Conservation (phyloP, 768 basidiomycete genomes). For the Xerocomellus amylosporus region DNA sequence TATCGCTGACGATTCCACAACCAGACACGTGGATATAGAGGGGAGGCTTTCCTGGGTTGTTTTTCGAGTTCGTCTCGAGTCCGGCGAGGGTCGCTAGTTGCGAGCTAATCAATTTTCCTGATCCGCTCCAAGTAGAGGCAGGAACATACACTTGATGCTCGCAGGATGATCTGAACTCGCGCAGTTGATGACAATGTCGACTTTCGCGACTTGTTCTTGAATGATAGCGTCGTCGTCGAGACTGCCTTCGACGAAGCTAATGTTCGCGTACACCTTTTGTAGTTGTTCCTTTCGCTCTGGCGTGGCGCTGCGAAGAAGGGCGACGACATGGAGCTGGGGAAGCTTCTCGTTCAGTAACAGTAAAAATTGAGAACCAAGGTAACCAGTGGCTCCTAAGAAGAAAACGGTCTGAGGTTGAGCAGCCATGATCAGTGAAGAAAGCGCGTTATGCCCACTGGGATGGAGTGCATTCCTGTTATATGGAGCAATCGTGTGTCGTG, state of each 20-base stretch:
- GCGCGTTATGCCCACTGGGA: neutral
- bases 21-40: slow-evolving; percentile 46
- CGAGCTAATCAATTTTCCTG: neutral
- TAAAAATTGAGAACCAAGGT: slow-evolving; percentile 42
- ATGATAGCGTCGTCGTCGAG: slow-evolving; percentile 38
- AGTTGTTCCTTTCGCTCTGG: slow-evolving; percentile 31
- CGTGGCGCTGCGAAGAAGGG: slow-evolving; percentile 36
- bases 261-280: slow-evolving; percentile 32
- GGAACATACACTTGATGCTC: slow-evolving; percentile 32
- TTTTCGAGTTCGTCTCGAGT: slow-evolving; percentile 36
- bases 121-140: neutral
- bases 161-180: slow-evolving; percentile 40
- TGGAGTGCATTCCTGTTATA: neutral
- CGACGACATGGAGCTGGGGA: slow-evolving; percentile 34
- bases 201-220: slow-evolving; percentile 34
- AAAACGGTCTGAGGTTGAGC: slow-evolving; percentile 29
- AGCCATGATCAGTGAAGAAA: slow-evolving; percentile 9
- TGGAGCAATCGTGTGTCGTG: neutral
- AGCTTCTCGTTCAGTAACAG: slow-evolving; percentile 31
- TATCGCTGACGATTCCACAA: slow-evolving; percentile 39
- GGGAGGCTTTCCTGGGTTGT: slow-evolving; percentile 37
- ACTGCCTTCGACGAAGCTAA: slow-evolving; percentile 37
- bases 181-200: slow-evolving; percentile 40
- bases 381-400: slow-evolving; percentile 45
- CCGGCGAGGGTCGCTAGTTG: slow-evolving; percentile 38